Evolutionary conservation across 176 grass and related monocot species (phyloP).

Genomic region (Microstegium vimineum): DNA sequence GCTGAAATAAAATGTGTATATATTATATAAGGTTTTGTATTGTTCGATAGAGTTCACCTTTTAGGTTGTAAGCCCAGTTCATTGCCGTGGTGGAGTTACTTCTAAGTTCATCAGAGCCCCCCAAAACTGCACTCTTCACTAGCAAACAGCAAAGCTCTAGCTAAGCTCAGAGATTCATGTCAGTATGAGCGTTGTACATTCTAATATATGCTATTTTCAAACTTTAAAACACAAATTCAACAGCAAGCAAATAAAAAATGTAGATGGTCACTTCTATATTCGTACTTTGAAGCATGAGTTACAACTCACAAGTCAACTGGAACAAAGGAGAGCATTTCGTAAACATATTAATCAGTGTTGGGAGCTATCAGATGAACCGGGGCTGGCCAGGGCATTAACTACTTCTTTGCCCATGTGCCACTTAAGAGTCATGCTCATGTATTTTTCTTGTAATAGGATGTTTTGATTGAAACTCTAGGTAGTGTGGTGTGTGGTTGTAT

Average conservation of each 20-base stretch:
- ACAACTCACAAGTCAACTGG: conserved; percentile 7
- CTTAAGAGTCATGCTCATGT: not conserved
- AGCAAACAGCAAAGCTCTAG: too few relatives aligned
- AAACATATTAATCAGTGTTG: not conserved
- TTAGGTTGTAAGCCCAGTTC: not conserved
- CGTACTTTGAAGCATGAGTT: not conserved
- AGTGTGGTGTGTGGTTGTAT: not conserved
- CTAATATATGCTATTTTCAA: not conserved
- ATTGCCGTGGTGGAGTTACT: not conserved
- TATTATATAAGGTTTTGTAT: not conserved
- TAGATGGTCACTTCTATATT: not conserved
- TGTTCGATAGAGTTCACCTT: not conserved
- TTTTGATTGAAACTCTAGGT: not conserved
- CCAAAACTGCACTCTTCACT: too few relatives aligned
- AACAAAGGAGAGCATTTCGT: not conserved
- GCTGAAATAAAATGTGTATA: not conserved
- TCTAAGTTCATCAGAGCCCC: not conserved
- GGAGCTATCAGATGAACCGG: not conserved
- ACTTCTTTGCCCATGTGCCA: not conserved
- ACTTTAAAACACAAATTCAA: conserved; percentile 1
- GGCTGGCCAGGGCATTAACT: not conserved
- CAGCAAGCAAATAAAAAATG: not conserved
- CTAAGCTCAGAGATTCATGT: not conserved
- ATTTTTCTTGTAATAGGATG: not conserved
- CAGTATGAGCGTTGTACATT: not conserved